A percentile compares a stretch with the other conserved stretches of the same genome.
Evolutionary conservation across 2,329 filamentous ascomycete genomes (phyloP).

Genomic region (Aspergillus pseudotamarii): DNA sequence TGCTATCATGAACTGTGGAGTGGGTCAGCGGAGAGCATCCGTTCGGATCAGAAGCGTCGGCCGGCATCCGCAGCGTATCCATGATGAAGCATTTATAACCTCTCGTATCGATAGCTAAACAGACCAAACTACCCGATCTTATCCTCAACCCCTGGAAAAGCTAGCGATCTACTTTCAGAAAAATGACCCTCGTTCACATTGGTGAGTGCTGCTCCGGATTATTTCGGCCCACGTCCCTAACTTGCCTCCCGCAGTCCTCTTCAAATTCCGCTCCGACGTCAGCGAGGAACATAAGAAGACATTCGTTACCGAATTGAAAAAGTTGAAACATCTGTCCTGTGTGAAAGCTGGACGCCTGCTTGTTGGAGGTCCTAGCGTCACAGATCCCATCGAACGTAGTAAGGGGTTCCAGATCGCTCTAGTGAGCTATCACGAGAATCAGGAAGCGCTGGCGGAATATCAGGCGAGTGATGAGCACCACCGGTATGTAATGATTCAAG

Average conservation of each 20-base stretch:
- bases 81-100: not conserved
- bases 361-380: conserved; percentile 58
- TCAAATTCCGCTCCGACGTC: conserved; percentile 53
- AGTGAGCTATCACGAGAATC: conserved; percentile 55
- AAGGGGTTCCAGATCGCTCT: conserved; percentile 57
- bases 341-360: conserved; percentile 54
- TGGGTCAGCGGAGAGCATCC: not conserved
- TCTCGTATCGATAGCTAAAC: not conserved
- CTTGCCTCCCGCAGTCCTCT: conserved; percentile 47
- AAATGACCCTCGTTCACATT: conserved; percentile 8
- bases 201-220: not conserved
- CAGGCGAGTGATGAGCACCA: conserved; percentile 58
- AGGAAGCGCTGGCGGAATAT: conserved; percentile 52
- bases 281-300: conserved; percentile 45
- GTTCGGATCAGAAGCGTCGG: not conserved
- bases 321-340: conserved; percentile 52
- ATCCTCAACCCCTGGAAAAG: not conserved
- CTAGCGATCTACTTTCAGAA: not conserved
- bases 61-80: not conserved
- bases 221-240: not conserved
- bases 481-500: conserved; percentile 34
- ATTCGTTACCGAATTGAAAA: conserved; percentile 53
- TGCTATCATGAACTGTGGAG: not conserved
- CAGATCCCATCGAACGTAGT: conserved; percentile 54
- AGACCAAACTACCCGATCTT: not conserved